Conservation (phyloP, 148 eudicot species). For the Chenopodium formosanum region DNA sequence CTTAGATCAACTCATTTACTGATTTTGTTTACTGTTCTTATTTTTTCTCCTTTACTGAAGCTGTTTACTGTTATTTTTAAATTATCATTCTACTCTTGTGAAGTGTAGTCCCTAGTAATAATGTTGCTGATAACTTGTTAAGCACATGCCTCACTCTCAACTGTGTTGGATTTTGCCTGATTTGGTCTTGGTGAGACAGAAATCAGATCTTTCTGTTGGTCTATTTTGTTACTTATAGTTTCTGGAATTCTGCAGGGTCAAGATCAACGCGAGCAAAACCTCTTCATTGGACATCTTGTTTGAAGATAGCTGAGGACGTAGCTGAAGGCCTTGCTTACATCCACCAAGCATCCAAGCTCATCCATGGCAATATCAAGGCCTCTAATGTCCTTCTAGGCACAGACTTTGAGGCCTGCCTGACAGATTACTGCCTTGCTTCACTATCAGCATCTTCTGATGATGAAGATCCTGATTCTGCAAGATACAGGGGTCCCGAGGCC, state of each 20-base stretch:
- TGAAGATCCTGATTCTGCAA: slow-evolving; percentile 56
- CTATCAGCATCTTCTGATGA: slow-evolving; percentile 41
- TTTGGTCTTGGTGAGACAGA: background rate
- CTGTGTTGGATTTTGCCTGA: background rate
- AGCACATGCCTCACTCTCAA: background rate
- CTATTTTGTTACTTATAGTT: background rate
- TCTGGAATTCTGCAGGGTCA: slow-evolving; percentile 46
- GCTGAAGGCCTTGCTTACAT: slow-evolving; percentile 89
- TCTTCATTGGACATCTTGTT: slow-evolving; percentile 92
- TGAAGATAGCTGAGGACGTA: slow-evolving; percentile 89
- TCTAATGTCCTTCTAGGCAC: slow-evolving; percentile 78
- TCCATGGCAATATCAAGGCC: slow-evolving; percentile 82
- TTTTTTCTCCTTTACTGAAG: background rate
- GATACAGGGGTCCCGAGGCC: slow-evolving; percentile 74
- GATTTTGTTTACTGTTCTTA: background rate
- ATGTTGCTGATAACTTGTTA: background rate
- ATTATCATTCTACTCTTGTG: background rate
- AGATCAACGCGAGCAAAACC: slow-evolving; percentile 88
- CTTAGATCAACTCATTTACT: no score
- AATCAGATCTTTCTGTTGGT: background rate
- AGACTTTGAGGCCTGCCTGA: slow-evolving; percentile 86
- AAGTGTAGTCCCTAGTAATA: background rate
- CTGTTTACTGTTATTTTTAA: background rate
- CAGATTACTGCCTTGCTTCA: slow-evolving; percentile 62
- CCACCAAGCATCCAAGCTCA: slow-evolving; percentile 73